Conservation (phyloP, 352 stramenopile species). For the Globisporangium spiculum region DNA sequence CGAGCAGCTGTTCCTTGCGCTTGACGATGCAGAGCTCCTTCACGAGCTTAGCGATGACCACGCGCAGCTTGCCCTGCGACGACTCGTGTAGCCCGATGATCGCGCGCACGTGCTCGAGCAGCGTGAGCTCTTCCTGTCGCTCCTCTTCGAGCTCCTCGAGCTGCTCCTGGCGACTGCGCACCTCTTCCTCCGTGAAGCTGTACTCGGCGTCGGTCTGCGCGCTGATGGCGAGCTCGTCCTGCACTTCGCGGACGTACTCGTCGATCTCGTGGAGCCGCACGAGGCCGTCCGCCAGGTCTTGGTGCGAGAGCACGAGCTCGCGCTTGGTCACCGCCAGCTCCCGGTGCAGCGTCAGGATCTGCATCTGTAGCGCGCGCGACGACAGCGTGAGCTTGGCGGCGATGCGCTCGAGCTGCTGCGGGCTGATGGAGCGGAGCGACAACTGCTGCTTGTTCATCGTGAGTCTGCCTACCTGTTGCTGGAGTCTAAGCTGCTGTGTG, state of each 20-base stretch:
- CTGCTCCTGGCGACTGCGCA: conserved; percentile 43
- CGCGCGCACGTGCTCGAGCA: conserved; percentile 48
- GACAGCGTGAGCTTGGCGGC: conserved; percentile 49
- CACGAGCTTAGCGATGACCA: conserved; percentile 37
- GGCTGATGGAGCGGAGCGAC: not conserved
- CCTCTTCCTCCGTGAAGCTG: conserved; percentile 23
- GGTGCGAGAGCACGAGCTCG: conserved; percentile 43
- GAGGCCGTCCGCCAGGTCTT: conserved; percentile 52
- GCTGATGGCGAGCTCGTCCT: conserved; percentile 30
- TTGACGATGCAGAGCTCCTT: conserved; percentile 40
- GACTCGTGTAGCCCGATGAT: conserved; percentile 48
- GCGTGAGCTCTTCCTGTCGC: conserved; percentile 53
- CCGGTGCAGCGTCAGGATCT: conserved; percentile 33
- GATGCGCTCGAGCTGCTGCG: conserved; percentile 42
- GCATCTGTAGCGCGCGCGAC: conserved; percentile 35
- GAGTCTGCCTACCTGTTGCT: not conserved
- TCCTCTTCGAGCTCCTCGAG: conserved; percentile 57
- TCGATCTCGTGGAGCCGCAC: conserved; percentile 65
- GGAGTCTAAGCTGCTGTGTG: not conserved
- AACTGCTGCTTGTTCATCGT: conserved; percentile 7
- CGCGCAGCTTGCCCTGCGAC: conserved; percentile 36
- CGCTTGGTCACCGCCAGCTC: conserved; percentile 34
- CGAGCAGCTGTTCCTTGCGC: conserved; percentile 48
- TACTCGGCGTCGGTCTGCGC: conserved; percentile 19
- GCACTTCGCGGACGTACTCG: conserved; percentile 46